These are phyloP conservation scores for Jaenimonas drosophilae DNA, from an alignment of 208 protist species.

Conservation along the genomic window DNA sequence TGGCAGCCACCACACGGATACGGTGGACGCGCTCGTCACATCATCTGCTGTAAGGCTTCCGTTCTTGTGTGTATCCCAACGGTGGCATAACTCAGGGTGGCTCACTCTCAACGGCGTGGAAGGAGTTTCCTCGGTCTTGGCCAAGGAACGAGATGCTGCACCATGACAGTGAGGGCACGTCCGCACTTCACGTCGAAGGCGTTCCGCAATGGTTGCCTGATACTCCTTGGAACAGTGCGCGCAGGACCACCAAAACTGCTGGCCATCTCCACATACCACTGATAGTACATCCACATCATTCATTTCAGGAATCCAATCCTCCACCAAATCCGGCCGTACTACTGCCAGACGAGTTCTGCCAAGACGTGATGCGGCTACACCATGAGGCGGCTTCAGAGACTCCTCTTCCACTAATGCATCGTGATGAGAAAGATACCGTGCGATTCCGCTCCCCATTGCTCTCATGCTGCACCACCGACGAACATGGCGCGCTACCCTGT, in stretches of 20 bases:
- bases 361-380: too few relatives aligned
- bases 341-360: conserved; percentile 32
- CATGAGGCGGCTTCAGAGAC: too few relatives aligned
- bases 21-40: conserved; percentile 29
- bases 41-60: conserved; percentile 32
- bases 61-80: conserved; percentile 50
- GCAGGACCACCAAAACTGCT: conserved; percentile 49
- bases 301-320: conserved; percentile 74
- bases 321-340: conserved; percentile 63
- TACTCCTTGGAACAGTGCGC: conserved; percentile 28
- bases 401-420: too few relatives aligned
- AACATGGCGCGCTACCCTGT: too few relatives aligned
- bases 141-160: background rate
- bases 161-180: conserved; percentile 45
- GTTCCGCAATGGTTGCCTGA: conserved; percentile 37
- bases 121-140: background rate
- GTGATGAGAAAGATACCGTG: too few relatives aligned
- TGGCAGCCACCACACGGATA: conserved; percentile 53
- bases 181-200: conserved; percentile 14
- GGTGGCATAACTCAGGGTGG: conserved; percentile 23
- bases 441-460: too few relatives aligned
- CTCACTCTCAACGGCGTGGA: conserved; percentile 19
- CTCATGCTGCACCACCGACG: too few relatives aligned
- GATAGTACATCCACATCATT: conserved; percentile 57
- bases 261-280: conserved; percentile 18